Evolutionary conservation across 2,329 filamentous ascomycete genomes (phyloP).

Genomic region (Cordyceps militaris): DNA sequence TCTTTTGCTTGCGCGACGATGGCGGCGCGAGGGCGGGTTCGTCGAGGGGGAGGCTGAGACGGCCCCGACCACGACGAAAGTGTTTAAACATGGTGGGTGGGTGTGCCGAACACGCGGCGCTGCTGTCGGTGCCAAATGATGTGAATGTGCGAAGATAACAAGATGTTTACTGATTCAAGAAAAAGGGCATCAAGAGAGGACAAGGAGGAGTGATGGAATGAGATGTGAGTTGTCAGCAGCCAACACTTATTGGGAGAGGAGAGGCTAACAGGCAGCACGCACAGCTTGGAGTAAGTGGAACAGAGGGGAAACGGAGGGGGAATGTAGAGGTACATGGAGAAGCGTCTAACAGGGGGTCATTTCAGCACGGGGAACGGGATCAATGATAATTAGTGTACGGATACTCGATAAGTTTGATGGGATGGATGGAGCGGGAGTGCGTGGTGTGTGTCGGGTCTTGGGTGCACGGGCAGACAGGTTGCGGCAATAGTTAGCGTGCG

Average conservation of each 20-base stretch:
- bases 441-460: no score
- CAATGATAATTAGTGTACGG: no score
- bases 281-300: neutral
- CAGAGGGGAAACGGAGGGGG: neutral
- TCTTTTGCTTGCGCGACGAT: conserved; percentile 6
- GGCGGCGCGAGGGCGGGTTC: neutral
- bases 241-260: neutral
- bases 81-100: conserved; percentile 6
- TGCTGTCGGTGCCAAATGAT: neutral
- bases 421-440: no score
- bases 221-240: neutral
- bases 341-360: neutral
- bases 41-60: conserved; percentile 6
- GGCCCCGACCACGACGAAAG: conserved; percentile 8
- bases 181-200: neutral
- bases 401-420: no score
- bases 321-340: neutral
- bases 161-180: neutral
- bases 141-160: neutral
- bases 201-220: neutral
- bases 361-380: neutral
- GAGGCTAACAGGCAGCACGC: neutral
- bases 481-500: no score
- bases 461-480: no score
- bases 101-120: neutral